These are phyloP conservation scores for Candida rishiriensis DNA, from an alignment of 805 yeast genomes.

Conservation along the genomic window DNA sequence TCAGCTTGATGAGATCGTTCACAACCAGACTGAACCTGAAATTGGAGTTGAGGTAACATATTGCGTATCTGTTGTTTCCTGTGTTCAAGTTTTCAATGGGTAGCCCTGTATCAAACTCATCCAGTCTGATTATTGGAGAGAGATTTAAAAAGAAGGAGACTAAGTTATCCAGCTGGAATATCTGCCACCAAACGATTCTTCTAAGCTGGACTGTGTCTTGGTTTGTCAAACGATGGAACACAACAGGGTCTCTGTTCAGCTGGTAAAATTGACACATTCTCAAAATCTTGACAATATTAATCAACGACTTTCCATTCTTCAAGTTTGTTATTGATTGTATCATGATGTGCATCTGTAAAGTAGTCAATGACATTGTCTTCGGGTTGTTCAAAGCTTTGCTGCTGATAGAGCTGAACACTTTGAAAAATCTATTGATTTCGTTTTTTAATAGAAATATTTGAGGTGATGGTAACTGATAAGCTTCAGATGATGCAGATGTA, in stretches of 20 bases:
- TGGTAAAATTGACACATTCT: constrained; percentile 30
- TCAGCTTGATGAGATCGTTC: constrained; percentile 47
- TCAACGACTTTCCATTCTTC: constrained; percentile 23
- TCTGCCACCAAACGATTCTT: constrained; percentile 65
- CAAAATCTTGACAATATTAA: constrained; percentile 17
- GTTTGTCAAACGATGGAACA: constrained; percentile 45
- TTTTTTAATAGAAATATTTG: constrained; percentile 5
- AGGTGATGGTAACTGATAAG: constrained; percentile 9
- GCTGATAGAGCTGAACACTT: constrained; percentile 13
- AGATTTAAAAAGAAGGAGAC: constrained; percentile 22
- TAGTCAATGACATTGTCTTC: constrained; percentile 19
- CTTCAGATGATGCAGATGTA: constrained; percentile 10
- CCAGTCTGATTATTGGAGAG: constrained; percentile 19
- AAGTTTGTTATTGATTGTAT: constrained; percentile 21
- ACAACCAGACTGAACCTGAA: constrained; percentile 39
- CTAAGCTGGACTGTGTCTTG: constrained; percentile 46
- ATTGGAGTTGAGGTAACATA: constrained; percentile 19
- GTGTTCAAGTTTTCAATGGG: constrained; percentile 16
- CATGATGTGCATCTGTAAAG: constrained; percentile 19
- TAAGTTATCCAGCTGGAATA: constrained; percentile 47
- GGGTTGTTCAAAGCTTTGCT: constrained; percentile 18
- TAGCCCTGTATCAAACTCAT: constrained; percentile 24
- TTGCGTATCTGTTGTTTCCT: background rate
- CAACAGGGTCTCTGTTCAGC: constrained; percentile 57
- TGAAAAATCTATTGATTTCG: constrained; percentile 19